Conservation (phyloP, 2,329 filamentous ascomycete genomes). For the Penicillium sp. region DNA sequence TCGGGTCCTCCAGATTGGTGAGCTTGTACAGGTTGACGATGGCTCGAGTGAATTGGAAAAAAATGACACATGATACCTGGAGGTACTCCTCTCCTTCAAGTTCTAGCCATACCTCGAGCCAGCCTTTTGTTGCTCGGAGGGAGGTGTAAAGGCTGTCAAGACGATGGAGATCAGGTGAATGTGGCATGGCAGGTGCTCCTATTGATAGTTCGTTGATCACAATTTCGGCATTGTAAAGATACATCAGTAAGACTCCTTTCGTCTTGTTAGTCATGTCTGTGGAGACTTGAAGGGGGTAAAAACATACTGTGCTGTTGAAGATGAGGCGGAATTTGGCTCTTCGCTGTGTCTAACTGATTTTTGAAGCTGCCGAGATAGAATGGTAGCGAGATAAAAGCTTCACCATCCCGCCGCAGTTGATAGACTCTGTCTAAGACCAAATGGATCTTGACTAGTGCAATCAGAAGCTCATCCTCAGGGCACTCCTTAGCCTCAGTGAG, state of each 20-base stretch:
- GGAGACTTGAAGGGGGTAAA: not conserved
- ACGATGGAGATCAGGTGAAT: conserved; percentile 21
- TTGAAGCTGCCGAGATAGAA: conserved; percentile 23
- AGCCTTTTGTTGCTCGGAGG: conserved; percentile 22
- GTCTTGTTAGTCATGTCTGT: conserved; percentile 2
- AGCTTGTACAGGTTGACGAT: conserved; percentile 24
- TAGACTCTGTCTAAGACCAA: conserved; percentile 21
- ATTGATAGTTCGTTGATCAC: conserved; percentile 23
- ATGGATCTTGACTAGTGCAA: conserved; percentile 24
- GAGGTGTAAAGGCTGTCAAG: conserved; percentile 22
- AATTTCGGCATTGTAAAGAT: conserved; percentile 19
- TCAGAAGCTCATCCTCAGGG: conserved; percentile 51
- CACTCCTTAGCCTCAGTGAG: conserved; percentile 49
- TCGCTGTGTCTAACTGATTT: conserved; percentile 20
- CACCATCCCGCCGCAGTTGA: conserved; percentile 17
- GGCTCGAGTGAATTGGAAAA: conserved; percentile 23
- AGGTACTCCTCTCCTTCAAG: conserved; percentile 13
- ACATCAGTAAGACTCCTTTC: conserved; percentile 12
- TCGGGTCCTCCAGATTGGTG: conserved; percentile 25
- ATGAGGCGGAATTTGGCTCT: conserved; percentile 17
- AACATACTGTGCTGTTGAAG: conserved; percentile 22
- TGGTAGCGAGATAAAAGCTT: conserved; percentile 2
- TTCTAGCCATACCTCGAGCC: conserved; percentile 20
- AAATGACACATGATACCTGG: conserved; percentile 20
- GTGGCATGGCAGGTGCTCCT: conserved; percentile 11